phyloP scores from a whole-genome alignment of 2,329 filamentous ascomycete genomes.

The Trichoderma sp. region DNA sequence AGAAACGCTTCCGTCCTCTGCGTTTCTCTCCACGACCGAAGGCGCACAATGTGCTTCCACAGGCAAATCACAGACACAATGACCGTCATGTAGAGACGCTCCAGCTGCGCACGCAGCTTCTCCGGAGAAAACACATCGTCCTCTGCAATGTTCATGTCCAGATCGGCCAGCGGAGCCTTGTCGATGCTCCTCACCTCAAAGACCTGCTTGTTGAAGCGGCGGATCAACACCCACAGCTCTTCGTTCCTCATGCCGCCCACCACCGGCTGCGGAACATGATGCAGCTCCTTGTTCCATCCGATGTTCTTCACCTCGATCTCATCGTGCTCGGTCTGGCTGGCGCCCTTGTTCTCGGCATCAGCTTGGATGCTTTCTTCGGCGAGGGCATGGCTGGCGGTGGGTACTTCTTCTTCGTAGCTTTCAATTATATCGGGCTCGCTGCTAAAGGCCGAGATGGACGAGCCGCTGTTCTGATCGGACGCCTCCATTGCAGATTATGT shows the following conservation, averaged over 20 bases:
- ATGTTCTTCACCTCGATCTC: constrained; percentile 62
- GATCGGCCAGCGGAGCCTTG: constrained; percentile 56
- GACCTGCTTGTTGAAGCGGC: constrained; percentile 73
- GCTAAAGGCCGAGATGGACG: constrained; percentile 25
- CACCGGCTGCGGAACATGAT: constrained; percentile 59
- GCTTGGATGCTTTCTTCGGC: constrained; percentile 36
- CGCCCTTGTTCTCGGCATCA: constrained; percentile 45
- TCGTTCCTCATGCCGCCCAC: constrained; percentile 71
- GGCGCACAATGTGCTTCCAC: constrained; percentile 72
- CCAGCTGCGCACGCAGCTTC: constrained; percentile 75
- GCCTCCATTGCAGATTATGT: neutral
- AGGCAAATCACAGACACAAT: constrained; percentile 65
- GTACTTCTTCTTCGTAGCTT: constrained; percentile 33
- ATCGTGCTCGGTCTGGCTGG: constrained; percentile 49
- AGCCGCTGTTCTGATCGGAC: constrained; percentile 8
- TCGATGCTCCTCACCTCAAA: constrained; percentile 68
- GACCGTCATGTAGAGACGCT: constrained; percentile 80
- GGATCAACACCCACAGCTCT: constrained; percentile 69
- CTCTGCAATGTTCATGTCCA: constrained; percentile 79
- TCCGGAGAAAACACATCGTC: constrained; percentile 85
- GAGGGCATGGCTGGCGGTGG: constrained; percentile 42
- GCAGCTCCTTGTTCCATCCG: constrained; percentile 67
- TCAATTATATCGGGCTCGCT: constrained; percentile 38
- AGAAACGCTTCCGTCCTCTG: constrained; percentile 66
- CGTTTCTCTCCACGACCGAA: constrained; percentile 78